Evolutionary conservation across 306 rosid genomes (phyloP), one percentile per base, ranked within the genome.

Genomic region (Quercus ilex): DNA sequence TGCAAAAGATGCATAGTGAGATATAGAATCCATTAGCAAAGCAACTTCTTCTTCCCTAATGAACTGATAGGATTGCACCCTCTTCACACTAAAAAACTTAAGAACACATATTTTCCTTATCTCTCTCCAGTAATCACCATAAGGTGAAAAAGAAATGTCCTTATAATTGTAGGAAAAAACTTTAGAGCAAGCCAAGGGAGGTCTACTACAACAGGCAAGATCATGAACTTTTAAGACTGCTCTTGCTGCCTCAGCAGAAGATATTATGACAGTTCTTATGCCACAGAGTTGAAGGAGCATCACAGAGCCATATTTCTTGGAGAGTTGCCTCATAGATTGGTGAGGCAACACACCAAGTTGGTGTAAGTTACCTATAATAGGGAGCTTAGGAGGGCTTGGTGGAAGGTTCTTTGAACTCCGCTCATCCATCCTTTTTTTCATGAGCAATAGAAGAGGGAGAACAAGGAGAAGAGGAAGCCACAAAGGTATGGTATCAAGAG

Each of bases 91-190:
- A 57, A 89, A 76, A 21, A 89, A 79, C 62, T 85, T 78, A 12
- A 52, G 31, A 5, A 84, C 69, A 6, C 79, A 57, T 8, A 86
- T 4, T 30, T 83, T 89, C 55, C 85, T 30, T 4, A 86, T 55
- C 23, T 86, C 85, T 59, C 83, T 74, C 91, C 91, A 86, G 21
- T 79, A 84, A 0, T 80, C 83, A 10, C 89, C 84, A 20, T 86
- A 88, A 1, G 89, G 87, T 0, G 90, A 41, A 7, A 87, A 68
- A 3, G 5, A 4, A 0, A 85, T 4, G 13, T 85, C 86, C 0
- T 1, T 0, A 14, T 26, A 49, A 64, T 83, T 78, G 74, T 71
- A 86, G 0, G 85, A 55, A 35, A 83, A 73, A n/a, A 57, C 78
- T 11, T 74, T 25, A 1, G n/a, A 2, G 0, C 63, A 78, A 0